Conservation (phyloP, 257 asterid species). For the Solanum lignicaule region DNA sequence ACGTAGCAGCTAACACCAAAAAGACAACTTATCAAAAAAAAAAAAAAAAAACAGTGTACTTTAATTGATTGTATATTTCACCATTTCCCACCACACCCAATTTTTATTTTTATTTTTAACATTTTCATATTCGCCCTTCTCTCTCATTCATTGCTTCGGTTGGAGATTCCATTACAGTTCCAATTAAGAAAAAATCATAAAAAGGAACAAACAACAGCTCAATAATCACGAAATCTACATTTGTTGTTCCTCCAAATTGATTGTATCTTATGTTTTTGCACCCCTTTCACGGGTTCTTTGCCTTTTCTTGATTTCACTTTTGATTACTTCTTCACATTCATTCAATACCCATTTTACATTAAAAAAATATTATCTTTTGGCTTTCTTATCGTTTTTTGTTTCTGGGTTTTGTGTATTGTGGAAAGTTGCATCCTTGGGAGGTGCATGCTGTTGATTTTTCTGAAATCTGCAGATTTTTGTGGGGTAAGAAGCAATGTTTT, state of each 20-base stretch:
- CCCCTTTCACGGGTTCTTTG: not conserved
- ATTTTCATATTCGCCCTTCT: not conserved
- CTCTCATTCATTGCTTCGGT: not conserved
- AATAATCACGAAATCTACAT: not conserved
- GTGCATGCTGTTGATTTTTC: not conserved
- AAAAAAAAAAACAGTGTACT: not conserved
- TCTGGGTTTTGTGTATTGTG: not conserved
- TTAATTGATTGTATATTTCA: not conserved
- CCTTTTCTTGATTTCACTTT: not conserved
- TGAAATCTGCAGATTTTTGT: not conserved
- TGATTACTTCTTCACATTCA: not conserved
- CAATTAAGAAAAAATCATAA: not conserved
- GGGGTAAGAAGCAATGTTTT: not conserved
- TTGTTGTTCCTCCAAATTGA: not conserved
- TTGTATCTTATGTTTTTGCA: not conserved
- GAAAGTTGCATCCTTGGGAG: not conserved
- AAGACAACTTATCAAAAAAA: not conserved
- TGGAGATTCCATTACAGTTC: not conserved
- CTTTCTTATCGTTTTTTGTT: not conserved
- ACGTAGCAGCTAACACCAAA: not conserved
- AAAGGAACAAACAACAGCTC: too few species aligned
- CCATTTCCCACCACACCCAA: not conserved
- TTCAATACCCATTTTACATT: not conserved
- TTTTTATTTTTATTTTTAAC: not conserved
- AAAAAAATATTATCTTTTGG: not conserved